These are phyloP conservation scores for Ceratocystis variospora DNA, from an alignment of 2,329 filamentous ascomycete genomes.

Conservation along the genomic window DNA sequence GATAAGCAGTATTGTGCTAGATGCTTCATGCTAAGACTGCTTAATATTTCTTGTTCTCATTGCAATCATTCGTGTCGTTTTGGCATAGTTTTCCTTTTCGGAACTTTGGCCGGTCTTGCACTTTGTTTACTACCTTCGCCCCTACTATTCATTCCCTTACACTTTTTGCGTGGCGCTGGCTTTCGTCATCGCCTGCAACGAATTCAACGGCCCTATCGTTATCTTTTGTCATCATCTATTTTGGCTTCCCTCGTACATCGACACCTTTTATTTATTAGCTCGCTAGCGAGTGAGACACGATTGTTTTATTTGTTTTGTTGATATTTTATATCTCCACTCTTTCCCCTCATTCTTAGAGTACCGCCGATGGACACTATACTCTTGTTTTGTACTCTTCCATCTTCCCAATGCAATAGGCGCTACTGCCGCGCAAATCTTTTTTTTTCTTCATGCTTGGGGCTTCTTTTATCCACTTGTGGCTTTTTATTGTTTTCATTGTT, in stretches of 20 bases:
- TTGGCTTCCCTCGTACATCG: constrained; percentile 5
- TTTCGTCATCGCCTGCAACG: constrained; percentile 7
- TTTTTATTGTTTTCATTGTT: neutral
- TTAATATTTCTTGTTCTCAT: neutral
- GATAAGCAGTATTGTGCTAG: neutral
- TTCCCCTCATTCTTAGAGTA: neutral
- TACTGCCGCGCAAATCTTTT: neutral
- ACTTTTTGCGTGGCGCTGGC: constrained; percentile 3
- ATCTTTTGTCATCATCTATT: constrained; percentile 7
- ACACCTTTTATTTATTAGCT: constrained; percentile 6
- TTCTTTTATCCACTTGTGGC: neutral
- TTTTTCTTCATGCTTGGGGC: neutral
- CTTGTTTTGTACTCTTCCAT: constrained; percentile 8
- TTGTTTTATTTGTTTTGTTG: constrained; percentile 6
- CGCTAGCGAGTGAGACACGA: neutral
- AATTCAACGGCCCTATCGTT: constrained; percentile 10
- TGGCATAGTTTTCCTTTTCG: neutral
- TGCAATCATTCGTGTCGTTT: neutral
- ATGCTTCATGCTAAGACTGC: neutral
- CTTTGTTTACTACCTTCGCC: neutral
- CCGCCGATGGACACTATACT: constrained; percentile 5
- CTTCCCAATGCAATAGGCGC: neutral
- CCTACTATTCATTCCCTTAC: neutral
- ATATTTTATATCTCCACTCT: neutral
- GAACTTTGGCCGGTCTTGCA: neutral